Evolutionary conservation across 495 filamentous ascomycete genomes (phyloP), one percentile per base, ranked within the genome.

Genomic region (Hyaloscypha variabilis): DNA sequence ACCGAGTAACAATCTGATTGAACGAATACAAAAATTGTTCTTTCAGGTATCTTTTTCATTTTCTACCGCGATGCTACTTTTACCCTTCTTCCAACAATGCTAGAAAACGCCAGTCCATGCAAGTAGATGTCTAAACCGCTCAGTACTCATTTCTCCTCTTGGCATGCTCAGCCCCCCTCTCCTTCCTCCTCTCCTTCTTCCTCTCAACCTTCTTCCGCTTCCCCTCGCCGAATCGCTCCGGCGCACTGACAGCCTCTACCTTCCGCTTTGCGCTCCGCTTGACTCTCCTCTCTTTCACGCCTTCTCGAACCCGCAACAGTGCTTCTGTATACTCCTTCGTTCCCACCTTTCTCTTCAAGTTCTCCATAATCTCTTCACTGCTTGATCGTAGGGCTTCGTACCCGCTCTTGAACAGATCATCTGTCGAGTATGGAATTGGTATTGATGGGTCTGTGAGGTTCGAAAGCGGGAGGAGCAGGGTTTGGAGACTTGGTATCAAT

Each of bases 141-240:
- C 58, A 73, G 51, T 75, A 75, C 46, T 90, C 91, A 53, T 87
- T 82, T 80, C 94, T 87, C 75, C 81, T 78, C 58, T 87, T 87
- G 73, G 87, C 85, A 76, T 90, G 83, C 75, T 89, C 87, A 69
- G 75, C 71, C 0, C 89, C 87, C 76, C 83, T 91, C 76, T 90
- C 91, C 78, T 91, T 94, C 73, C 91, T 85, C 78, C 86, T 88
- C 68, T 86, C 90, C 75, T 87, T 93, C 83, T 94, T 93, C 79
- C 87, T 88, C 70, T 94, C 93, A 63, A 89, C 87, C 79, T 90
- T 94, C 77, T 88, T 90, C 77, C 84, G 87, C 88, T 98, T 99
- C 69, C 89, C 87, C 71, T 81, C 81, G 13, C 87, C 91, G 64
- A 84, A 84, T 69, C 81, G 87, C 80, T 97, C 92, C 11, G 95